Conservation (phyloP, 2,329 filamentous ascomycete species). For the Venturia aucupariae region DNA sequence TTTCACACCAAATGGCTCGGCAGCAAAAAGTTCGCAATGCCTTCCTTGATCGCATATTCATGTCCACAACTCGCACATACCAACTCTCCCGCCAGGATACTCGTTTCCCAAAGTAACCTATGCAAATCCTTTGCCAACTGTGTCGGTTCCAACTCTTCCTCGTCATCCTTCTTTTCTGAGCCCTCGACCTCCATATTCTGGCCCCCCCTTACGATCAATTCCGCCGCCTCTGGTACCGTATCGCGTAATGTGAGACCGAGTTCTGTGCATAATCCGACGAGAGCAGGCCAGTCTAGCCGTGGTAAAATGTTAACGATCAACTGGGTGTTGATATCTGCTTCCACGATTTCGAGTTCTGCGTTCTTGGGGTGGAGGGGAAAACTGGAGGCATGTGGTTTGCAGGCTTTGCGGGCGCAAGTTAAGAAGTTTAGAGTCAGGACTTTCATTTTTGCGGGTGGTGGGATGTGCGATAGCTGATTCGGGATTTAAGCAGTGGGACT, state of each 20-base stretch:
- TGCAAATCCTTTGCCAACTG: constrained; percentile 70
- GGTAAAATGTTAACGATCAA: constrained; percentile 81
- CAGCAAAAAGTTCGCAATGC: constrained; percentile 90
- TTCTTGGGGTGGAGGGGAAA: constrained; percentile 91
- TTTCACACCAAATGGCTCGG: constrained; percentile 81
- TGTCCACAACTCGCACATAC: constrained; percentile 88
- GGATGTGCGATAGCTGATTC: not conserved
- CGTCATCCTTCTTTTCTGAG: constrained; percentile 25
- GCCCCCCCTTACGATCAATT: constrained; percentile 9
- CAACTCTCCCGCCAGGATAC: constrained; percentile 78
- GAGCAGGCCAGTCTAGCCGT: constrained; percentile 77
- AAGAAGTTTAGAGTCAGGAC: constrained; percentile 93
- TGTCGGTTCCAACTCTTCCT: constrained; percentile 43
- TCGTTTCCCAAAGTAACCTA: constrained; percentile 75
- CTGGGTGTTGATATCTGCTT: constrained; percentile 69
- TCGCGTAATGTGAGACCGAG: constrained; percentile 33
- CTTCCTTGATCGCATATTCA: constrained; percentile 89
- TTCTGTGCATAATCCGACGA: constrained; percentile 68
- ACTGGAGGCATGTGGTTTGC: constrained; percentile 69
- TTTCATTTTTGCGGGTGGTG: constrained; percentile 56
- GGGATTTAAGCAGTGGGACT: not conserved
- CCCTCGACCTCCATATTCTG: constrained; percentile 43
- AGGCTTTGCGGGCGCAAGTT: constrained; percentile 90
- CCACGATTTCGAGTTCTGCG: constrained; percentile 77
- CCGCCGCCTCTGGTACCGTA: constrained; percentile 23